These are phyloP conservation scores for Gnaphalium uliginosum DNA, from an alignment of 129 eudicot species.

Conservation along the genomic window DNA sequence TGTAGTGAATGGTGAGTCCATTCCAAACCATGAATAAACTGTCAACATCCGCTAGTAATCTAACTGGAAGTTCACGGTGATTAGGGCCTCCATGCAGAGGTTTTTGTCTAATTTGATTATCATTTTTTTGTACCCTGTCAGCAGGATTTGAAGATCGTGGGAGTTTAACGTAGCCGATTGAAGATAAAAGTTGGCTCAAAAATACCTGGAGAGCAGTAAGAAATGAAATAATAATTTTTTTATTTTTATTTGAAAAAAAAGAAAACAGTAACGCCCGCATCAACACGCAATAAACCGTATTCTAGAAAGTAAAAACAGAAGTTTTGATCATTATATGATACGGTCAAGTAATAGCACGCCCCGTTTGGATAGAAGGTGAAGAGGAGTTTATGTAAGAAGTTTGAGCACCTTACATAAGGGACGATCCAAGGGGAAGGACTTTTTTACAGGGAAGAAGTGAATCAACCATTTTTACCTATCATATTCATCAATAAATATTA, in stretches of 20 bases:
- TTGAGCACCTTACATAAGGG: no score
- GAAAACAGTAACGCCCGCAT: not conserved
- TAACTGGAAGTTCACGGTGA: conserved; percentile 70
- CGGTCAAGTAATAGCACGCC: not conserved
- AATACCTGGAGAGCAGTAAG: conserved; percentile 50
- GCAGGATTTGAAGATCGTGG: conserved; percentile 83
- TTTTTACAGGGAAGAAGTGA: no score
- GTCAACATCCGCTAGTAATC: conserved; percentile 83
- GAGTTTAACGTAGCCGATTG: conserved; percentile 67
- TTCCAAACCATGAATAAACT: conserved; percentile 75
- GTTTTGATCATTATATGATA: not conserved
- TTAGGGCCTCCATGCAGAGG: conserved; percentile 43
- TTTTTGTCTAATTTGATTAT: conserved; percentile 52
- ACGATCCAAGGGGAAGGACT: no score
- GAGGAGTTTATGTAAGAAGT: not conserved
- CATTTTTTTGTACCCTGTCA: conserved; percentile 56
- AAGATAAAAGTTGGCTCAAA: conserved; percentile 65
- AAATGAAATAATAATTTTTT: not conserved
- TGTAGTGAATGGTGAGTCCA: conserved; percentile 81
- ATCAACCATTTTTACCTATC: no score
- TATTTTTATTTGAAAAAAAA: not conserved
- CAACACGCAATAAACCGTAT: not conserved
- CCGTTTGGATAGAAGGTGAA: not conserved
- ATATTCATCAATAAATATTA: no score
- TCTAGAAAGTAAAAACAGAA: not conserved